Evolutionary conservation across 176 grass and related monocot species (phyloP).

Genomic region (Pharus latifolius): DNA sequence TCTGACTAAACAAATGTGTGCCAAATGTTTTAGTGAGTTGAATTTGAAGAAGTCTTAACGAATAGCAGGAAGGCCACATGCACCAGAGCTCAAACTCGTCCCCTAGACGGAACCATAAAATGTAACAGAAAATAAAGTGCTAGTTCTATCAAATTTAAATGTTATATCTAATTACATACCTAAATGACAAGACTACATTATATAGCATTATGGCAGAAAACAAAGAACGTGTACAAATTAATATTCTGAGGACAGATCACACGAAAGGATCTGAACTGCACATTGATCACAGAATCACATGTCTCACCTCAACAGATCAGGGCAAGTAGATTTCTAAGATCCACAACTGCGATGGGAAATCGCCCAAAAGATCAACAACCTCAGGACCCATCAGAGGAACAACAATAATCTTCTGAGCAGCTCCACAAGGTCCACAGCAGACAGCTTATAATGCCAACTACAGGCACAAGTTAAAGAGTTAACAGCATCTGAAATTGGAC

Average conservation of each 20-base stretch:
- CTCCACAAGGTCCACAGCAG: not conserved
- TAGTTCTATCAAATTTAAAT: not conserved
- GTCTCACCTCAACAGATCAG: conserved; percentile 4
- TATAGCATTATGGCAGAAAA: not conserved
- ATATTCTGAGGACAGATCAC: not conserved
- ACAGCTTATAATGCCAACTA: conserved; percentile 2
- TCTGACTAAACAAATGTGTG: not conserved
- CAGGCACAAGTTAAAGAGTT: not conserved
- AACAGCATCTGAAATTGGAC: not conserved
- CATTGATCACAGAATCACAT: not conserved
- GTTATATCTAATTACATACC: not conserved
- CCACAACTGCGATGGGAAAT: conserved; percentile 19
- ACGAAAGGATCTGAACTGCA: not conserved
- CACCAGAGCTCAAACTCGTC: not conserved
- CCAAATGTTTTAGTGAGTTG: conserved; percentile 7
- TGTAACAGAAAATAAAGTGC: not conserved
- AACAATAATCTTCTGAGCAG: conserved; percentile 4
- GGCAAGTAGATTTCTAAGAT: conserved; percentile 6
- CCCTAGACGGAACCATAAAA: not conserved
- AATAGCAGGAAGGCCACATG: conserved; percentile 26
- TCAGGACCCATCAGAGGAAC: conserved; percentile 21
- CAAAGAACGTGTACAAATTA: not conserved
- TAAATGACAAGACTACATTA: not conserved
- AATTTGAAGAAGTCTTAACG: not conserved
- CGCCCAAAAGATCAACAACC: conserved; percentile 25